A percentile compares a stretch with the other conserved stretches of the same genome.
These are phyloP conservation scores for Fusarium penzigii DNA, from an alignment of 2,329 filamentous ascomycete genomes.

Conservation along the genomic window DNA sequence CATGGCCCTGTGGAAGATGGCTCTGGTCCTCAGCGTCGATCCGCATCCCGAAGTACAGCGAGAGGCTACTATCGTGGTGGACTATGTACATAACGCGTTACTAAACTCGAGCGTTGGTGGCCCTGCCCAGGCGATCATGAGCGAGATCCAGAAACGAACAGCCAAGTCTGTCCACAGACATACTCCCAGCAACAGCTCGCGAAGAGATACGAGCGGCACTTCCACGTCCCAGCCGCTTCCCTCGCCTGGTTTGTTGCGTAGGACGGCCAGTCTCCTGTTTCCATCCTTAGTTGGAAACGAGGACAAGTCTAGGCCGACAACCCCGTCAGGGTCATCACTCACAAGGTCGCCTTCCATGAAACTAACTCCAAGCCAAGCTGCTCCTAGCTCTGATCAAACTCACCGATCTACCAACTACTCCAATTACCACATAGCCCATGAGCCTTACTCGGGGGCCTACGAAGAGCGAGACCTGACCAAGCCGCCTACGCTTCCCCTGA, in stretches of 20 bases:
- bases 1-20: slow-evolving; percentile 90
- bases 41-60: slow-evolving; percentile 91
- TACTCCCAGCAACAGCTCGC: slow-evolving; percentile 43
- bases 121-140: slow-evolving; percentile 70
- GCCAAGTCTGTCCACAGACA: slow-evolving; percentile 49
- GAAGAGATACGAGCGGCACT: slow-evolving; percentile 42
- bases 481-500: slow-evolving; percentile 69
- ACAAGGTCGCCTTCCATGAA: slow-evolving; percentile 37
- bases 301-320: slow-evolving; percentile 40
- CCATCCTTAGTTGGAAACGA: slow-evolving; percentile 57
- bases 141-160: slow-evolving; percentile 64
- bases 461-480: slow-evolving; percentile 60
- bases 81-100: slow-evolving; percentile 78
- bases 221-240: slow-evolving; percentile 46
- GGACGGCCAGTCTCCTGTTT: slow-evolving; percentile 65
- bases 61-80: slow-evolving; percentile 81
- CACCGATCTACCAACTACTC: slow-evolving; percentile 61
- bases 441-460: slow-evolving; percentile 79
- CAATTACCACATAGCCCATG: slow-evolving; percentile 73
- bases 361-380: slow-evolving; percentile 43
- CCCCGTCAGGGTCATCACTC: slow-evolving; percentile 30
- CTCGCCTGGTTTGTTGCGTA: slow-evolving; percentile 60
- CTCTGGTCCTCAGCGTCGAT: slow-evolving; percentile 87
- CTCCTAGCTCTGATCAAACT: slow-evolving; percentile 70
- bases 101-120: slow-evolving; percentile 74